Base-by-base conservation (phyloP, 306 rosid genomes). In the Biancaea sappan region DNA sequence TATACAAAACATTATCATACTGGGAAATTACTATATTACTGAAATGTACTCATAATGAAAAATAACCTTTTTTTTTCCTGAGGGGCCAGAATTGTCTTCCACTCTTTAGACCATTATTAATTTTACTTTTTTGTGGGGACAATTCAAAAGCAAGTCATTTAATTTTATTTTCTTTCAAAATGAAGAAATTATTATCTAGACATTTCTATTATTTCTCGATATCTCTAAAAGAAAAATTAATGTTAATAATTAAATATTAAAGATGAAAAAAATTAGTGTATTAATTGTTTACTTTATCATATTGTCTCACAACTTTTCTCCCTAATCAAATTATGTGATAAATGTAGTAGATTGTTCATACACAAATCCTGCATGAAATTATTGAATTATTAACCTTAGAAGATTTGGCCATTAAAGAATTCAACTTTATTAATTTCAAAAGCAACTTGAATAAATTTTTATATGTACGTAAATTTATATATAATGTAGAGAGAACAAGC, bases 71-170 rank as follows among this genome's bases (percentile, higher is more conserved):
- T 19, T n/a, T 58, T 44, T 72, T 52, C 26, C 21, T 38, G 65
- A 19, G 56, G 59, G 76, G 40, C 41, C 59, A 29, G 16, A 35
- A 34, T 61, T 61, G 70, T 61, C 38, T 13, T 34, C 71, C 71
- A 47, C 78, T 73, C 61, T 43, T 34, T 2, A 21, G 26, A 8
- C 50, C 14, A 60, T 73, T 22, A 73, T 61, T 60, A 37, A 40
- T 68, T 63, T 41, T n/a, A 57, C 51, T 60, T 61, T 38, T 43
- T 0, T 2, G 57, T 18, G 35, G 50, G 68, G 28, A 72, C 15
- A 28, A 7, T 10, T 29, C 32, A 43, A 58, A 57, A 43, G 32
- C 4, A 57, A 43, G 38, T 6, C 14, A 8, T 71, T 24, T 9
- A 16, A 31, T 35, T 56, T 71, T 31, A 19, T 71, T 28, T 46